Percentiles rank a stretch among this genome's conserved stretches.
Conservation (phyloP, 2,329 filamentous ascomycete species). For the Xylariaceae sp. region DNA sequence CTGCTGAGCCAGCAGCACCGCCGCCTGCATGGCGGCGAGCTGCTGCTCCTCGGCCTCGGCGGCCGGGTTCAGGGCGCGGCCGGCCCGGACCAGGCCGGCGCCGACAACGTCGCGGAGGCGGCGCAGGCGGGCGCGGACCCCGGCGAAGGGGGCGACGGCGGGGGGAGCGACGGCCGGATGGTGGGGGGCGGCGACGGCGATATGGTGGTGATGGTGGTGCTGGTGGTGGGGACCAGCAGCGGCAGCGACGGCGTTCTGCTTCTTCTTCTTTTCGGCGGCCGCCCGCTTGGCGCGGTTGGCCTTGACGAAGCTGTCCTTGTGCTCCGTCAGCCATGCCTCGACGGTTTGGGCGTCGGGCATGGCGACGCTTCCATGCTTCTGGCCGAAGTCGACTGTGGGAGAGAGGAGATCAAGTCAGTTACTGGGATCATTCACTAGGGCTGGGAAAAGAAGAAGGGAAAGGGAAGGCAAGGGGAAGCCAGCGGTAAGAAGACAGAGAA, state of each 20-base stretch:
- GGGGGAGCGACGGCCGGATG: background rate
- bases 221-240: background rate
- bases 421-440: too few relatives aligned
- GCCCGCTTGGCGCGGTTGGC: background rate
- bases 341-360: too few relatives aligned
- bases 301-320: constrained; percentile 7
- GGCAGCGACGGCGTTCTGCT: too few relatives aligned
- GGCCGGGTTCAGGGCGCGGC: background rate
- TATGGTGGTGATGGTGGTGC: background rate
- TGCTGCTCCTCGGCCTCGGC: background rate
- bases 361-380: constrained; percentile 7
- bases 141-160: background rate
- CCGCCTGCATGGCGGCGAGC: background rate
- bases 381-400: too few relatives aligned
- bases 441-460: too few relatives aligned
- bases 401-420: too few relatives aligned
- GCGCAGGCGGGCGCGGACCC: constrained; percentile 1
- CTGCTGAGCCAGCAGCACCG: too few relatives aligned
- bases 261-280: too few relatives aligned
- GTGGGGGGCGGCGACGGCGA: background rate
- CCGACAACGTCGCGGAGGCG: background rate
- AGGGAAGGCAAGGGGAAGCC: too few relatives aligned
- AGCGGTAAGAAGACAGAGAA: too few relatives aligned
- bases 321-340: constrained; percentile 7
- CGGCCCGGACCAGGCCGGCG: background rate